Base-by-base conservation (phyloP, 2,329 filamentous ascomycete genomes). In the Emmonsia crescens region DNA sequence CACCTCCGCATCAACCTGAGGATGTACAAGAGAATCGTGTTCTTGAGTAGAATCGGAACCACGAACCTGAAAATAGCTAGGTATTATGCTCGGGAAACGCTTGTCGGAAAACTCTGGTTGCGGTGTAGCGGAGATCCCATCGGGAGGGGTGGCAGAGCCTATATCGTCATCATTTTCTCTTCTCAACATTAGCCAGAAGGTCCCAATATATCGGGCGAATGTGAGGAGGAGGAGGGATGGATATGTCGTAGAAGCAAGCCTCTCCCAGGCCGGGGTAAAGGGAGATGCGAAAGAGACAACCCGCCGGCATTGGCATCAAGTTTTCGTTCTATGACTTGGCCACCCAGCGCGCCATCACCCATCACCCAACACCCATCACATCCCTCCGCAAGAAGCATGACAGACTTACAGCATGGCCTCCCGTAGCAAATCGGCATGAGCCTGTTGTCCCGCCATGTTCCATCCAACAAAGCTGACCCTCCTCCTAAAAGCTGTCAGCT, bases 61-160 rank as follows among this genome's bases (percentile, higher is more conserved):
- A 96, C 94, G 87, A 96, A 99, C 94, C 93, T 99, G 52, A 55
- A 97, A 96, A 83, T 94, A 96, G 82, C 88, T 95, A 76, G 86
- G 85, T 83, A 94, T 88, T 80, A 97, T 96, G 75, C 91, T 90
- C 68, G 94, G 94, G 74, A 96, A 82, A 78, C 94, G 89, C 80
- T 96, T 96, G 80, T 99, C 94, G 72, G 89, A 87, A 66, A 89
- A 87, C 78, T 97, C 93, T 68, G 94, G 94, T 72, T 92, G 89
- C 68, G 94, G 94, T 65, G 94, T 99, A 68, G 91, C 89, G 8
- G 31, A 55, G 75, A 96, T 85, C 72, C 92, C 91, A 42, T 57
- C 33, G 31, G 54, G 54, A 31, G 49, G 49, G 12, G 49, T 52
- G n/a, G 29, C 31, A 24, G 52, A 38, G 10, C 52, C 52, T 38